Conservation (phyloP, 2,329 filamentous ascomycete genomes). For the Nigrospora osmanthi region DNA sequence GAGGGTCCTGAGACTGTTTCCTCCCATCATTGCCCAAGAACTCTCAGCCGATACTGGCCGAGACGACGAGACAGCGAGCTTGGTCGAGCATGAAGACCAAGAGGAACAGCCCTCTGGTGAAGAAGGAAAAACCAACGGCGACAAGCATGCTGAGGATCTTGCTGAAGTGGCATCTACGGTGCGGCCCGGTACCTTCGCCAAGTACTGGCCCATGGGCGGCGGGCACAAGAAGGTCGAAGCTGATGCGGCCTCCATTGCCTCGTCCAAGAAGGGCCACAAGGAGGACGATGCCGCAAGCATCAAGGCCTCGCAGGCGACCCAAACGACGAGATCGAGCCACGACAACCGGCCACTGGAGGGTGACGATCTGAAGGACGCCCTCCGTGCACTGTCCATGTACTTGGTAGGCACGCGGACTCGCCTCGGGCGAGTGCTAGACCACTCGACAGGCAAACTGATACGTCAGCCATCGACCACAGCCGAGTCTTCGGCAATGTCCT, state of each 20-base stretch:
- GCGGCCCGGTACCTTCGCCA: slow-evolving; percentile 39
- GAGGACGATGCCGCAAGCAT: slow-evolving; percentile 47
- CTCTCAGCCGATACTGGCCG: slow-evolving; percentile 49
- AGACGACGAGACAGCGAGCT: slow-evolving; percentile 30
- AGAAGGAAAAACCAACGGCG: slow-evolving; percentile 22
- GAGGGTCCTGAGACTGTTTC: slow-evolving; percentile 78
- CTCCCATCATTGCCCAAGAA: slow-evolving; percentile 74
- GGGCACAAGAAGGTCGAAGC: slow-evolving; percentile 35
- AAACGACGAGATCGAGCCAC: slow-evolving; percentile 30
- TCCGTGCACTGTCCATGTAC: slow-evolving; percentile 78
- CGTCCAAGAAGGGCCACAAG: slow-evolving; percentile 40
- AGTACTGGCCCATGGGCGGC: slow-evolving; percentile 39
- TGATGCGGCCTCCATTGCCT: slow-evolving; percentile 53
- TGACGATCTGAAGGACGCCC: slow-evolving; percentile 75
- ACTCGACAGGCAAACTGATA: slow-evolving; percentile 54
- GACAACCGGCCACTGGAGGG: slow-evolving; percentile 58
- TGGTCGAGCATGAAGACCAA: slow-evolving; percentile 4
- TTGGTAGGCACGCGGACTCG: slow-evolving; percentile 74
- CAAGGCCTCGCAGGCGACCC: slow-evolving; percentile 18
- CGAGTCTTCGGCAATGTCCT: slow-evolving; percentile 31
- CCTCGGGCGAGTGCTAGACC: slow-evolving; percentile 54
- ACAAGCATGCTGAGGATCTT: slow-evolving; percentile 18
- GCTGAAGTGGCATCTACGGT: slow-evolving; percentile 24
- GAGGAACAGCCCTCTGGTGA: slow-evolving; percentile 26
- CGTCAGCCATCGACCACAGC: slow-evolving; percentile 45